Conservation (phyloP, 306 rosid species). For the Prunus persica region DNA sequence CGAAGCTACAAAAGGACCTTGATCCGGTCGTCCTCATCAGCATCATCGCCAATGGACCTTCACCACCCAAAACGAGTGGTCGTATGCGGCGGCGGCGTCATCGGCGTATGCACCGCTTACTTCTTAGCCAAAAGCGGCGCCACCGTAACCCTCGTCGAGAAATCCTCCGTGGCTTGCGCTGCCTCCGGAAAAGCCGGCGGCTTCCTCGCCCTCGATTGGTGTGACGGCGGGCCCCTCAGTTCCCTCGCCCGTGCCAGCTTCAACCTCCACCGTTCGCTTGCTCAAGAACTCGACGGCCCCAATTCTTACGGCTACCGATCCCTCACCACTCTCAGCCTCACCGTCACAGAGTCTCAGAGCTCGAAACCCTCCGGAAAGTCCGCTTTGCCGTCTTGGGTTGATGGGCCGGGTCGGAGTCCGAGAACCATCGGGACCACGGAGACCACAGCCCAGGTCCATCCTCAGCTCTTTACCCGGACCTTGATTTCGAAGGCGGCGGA, state of each 20-base stretch:
- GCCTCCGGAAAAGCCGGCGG: constrained; percentile 96
- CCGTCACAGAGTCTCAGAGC: constrained; percentile 43
- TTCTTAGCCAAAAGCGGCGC: constrained; percentile 79
- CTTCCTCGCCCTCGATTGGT: constrained; percentile 94
- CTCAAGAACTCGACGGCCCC: constrained; percentile 64
- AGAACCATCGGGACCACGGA: constrained; percentile 57
- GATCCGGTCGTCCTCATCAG: constrained; percentile 14
- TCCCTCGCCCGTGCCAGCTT: constrained; percentile 74
- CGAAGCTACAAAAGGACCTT: not conserved
- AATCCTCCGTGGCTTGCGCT: constrained; percentile 76
- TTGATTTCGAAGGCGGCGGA: constrained; percentile 57
- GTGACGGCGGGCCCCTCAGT: constrained; percentile 69
- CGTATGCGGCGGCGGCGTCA: constrained; percentile 87
- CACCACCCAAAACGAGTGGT: constrained; percentile 40
- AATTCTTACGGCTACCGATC: constrained; percentile 78
- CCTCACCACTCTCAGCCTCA: constrained; percentile 65
- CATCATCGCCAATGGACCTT: constrained; percentile 41
- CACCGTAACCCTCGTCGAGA: constrained; percentile 73
- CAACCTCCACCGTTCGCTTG: constrained; percentile 75
- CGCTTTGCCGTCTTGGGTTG: constrained; percentile 59
- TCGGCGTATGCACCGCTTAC: constrained; percentile 82
- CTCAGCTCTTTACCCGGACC: constrained; percentile 62
- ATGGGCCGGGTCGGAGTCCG: constrained; percentile 46
- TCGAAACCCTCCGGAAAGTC: constrained; percentile 29
- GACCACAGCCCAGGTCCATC: constrained; percentile 91